Conservation (phyloP, 2,329 filamentous ascomycete species). For the Aspergillus fumigatus region DNA sequence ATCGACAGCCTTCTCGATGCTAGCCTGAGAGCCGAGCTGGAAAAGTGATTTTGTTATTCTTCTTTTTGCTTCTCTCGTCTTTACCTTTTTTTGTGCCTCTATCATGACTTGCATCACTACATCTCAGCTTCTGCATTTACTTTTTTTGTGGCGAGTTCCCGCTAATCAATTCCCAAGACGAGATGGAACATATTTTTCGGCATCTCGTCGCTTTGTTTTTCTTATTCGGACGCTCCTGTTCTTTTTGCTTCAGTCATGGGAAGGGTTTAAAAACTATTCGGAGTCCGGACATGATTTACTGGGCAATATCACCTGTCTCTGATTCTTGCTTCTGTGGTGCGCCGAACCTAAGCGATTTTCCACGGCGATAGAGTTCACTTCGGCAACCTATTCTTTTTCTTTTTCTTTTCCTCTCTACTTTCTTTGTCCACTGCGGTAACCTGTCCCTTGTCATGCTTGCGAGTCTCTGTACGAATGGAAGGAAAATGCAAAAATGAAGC, state of each 20-base stretch:
- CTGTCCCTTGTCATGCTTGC: conserved; percentile 11
- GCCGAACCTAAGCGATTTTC: conserved; percentile 25
- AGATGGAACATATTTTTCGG: conserved; percentile 19
- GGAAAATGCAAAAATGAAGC: conserved; percentile 6
- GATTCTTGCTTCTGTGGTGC: conserved; percentile 26
- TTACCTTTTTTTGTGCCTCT: conserved; percentile 13
- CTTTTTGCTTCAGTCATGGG: conserved; percentile 24
- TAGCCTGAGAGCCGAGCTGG: conserved; percentile 50
- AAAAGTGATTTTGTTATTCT: conserved; percentile 32
- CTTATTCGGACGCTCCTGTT: conserved; percentile 7
- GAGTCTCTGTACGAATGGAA: conserved; percentile 28
- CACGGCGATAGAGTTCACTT: conserved; percentile 32
- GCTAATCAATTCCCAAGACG: conserved; percentile 19
- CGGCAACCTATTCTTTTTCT: conserved; percentile 12
- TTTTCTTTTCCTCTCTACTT: conserved; percentile 8
- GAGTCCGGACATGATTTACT: conserved; percentile 34
- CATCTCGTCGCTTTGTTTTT: conserved; percentile 16
- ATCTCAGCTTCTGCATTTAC: conserved; percentile 17
- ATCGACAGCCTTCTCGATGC: conserved; percentile 49
- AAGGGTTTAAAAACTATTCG: conserved; percentile 29
- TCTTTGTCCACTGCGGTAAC: conserved; percentile 17
- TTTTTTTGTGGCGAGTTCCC: conserved; percentile 18
- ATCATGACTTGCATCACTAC: conserved; percentile 22
- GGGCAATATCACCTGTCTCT: conserved; percentile 26
- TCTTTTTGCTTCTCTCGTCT: conserved; percentile 12